Conservation (phyloP, 192 early-diverging fungal genomes). For the Rhizophagus prolifer region DNA sequence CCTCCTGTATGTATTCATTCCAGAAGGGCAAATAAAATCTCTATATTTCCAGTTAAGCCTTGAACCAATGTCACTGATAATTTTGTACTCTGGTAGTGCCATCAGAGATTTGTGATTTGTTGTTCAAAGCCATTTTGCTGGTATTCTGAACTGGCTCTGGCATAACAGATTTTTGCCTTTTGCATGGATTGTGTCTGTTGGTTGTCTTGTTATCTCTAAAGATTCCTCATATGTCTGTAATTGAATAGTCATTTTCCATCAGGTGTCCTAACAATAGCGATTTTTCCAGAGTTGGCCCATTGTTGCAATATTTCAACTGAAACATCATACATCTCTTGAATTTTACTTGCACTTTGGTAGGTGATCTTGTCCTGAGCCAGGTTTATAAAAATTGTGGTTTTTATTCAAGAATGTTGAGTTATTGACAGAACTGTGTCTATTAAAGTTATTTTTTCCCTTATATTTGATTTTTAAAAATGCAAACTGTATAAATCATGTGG, state of each 20-base stretch:
- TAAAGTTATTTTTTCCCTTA: neutral
- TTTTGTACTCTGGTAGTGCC: constrained; percentile 17
- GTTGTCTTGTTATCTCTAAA: too few relatives aligned
- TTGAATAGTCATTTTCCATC: too few relatives aligned
- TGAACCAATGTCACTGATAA: constrained; percentile 8
- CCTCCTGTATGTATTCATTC: neutral
- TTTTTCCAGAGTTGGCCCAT: too few relatives aligned
- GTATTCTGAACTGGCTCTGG: neutral
- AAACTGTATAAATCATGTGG: neutral
- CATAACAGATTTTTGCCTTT: too few relatives aligned
- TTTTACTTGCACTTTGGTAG: neutral
- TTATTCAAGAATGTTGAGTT: neutral
- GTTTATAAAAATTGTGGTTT: neutral
- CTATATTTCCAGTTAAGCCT: constrained; percentile 12
- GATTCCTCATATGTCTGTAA: too few relatives aligned
- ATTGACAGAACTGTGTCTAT: too few relatives aligned
- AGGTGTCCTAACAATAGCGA: too few relatives aligned
- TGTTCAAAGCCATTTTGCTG: constrained; percentile 14
- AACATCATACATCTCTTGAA: neutral
- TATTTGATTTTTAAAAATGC: neutral
- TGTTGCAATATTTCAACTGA: too few relatives aligned
- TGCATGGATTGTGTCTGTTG: too few relatives aligned
- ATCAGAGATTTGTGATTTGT: constrained; percentile 17
- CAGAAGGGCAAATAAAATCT: neutral
- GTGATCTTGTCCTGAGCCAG: neutral